Conservation (phyloP, 2,329 filamentous ascomycete species). For the Ophiostoma himal-ulmi region DNA sequence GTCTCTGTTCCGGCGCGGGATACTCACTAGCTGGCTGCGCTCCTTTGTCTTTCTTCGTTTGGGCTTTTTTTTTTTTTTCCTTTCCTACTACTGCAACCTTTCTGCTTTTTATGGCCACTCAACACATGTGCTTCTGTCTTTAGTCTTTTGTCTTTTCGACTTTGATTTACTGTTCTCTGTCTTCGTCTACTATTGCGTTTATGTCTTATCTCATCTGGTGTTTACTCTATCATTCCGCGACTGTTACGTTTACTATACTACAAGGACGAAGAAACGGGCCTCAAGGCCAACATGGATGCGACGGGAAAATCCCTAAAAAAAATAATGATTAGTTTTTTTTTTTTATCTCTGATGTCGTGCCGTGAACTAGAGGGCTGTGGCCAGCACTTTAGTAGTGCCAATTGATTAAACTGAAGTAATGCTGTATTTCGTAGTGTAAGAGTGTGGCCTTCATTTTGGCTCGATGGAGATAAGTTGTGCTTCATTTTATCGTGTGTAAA, state of each 20-base stretch:
- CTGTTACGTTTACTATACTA: not conserved
- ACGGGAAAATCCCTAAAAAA: not conserved
- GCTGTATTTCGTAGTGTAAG: too few species aligned
- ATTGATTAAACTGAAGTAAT: too few species aligned
- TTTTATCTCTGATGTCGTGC: not conserved
- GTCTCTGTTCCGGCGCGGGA: not conserved
- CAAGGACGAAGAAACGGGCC: conserved; percentile 5
- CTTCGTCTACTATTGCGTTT: not conserved
- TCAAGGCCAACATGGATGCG: not conserved
- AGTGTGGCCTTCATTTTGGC: too few species aligned
- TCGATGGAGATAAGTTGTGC: too few species aligned
- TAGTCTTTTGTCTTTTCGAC: not conserved
- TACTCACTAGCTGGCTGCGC: not conserved
- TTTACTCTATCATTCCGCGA: conserved; percentile 9
- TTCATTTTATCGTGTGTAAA: too few species aligned
- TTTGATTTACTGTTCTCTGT: not conserved
- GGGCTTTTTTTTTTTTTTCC: not conserved
- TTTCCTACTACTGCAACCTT: not conserved
- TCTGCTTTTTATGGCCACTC: not conserved
- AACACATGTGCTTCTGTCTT: not conserved
- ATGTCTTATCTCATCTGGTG: conserved; percentile 8
- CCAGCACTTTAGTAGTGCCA: too few species aligned
- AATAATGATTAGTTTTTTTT: not conserved
- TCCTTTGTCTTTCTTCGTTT: not conserved
- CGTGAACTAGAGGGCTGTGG: not conserved